Evolutionary conservation across 768 basidiomycete genomes (phyloP).

Genomic region (Boletus coccyginus): DNA sequence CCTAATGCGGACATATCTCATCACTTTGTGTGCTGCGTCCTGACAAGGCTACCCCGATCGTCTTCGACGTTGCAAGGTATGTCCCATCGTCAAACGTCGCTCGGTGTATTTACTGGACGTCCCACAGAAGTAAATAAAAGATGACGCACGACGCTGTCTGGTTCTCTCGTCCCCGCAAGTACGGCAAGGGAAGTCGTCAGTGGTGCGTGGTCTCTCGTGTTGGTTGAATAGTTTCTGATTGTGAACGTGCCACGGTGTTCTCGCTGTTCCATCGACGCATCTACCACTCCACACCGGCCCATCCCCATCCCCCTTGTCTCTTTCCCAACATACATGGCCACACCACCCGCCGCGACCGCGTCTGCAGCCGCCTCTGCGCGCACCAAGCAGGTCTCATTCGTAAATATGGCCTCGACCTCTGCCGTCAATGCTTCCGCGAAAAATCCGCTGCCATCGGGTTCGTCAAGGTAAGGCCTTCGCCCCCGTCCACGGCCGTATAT

Average conservation of each 20-base stretch:
- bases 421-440: conserved; percentile 98
- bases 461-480: conserved; percentile 64
- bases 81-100: not conserved
- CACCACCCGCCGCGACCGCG: not conserved
- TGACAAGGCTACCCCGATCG: not conserved
- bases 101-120: not conserved
- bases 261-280: not conserved
- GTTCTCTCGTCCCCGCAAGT: conserved; percentile 96
- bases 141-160: conserved; percentile 99
- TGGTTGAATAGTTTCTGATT: not conserved
- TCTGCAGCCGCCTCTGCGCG: conserved; percentile 83
- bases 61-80: conserved; percentile 22
- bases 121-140: conserved; percentile 61
- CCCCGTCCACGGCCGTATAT: not conserved
- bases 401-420: conserved; percentile 95
- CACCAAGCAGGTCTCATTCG: conserved; percentile 98
- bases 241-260: not conserved
- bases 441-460: conserved; percentile 92
- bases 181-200: conserved; percentile 92
- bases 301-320: too few species aligned
- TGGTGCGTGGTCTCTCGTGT: conserved; percentile 54
- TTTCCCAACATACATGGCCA: too few species aligned
- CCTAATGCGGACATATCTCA: not conserved
- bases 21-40: not conserved
- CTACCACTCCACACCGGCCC: not conserved